phyloP scores from a whole-genome alignment of 306 rosid genomes.

The Pyrus pyrifolia region DNA sequence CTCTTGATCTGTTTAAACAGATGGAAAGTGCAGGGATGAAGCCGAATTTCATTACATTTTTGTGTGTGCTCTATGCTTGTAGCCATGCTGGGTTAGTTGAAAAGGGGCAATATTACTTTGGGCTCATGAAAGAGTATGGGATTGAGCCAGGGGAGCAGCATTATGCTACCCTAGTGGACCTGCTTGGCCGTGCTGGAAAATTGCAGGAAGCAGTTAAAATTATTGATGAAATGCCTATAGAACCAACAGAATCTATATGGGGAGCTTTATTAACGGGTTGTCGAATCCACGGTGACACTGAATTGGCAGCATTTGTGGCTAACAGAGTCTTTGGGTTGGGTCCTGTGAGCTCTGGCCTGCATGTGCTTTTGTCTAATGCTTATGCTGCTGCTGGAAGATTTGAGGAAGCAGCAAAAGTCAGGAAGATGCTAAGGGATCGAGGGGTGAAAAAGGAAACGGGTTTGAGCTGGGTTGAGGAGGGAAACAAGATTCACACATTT shows the following conservation, averaged over 20 bases:
- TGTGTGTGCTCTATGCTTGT: slow-evolving; percentile 75
- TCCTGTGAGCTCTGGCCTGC: slow-evolving; percentile 52
- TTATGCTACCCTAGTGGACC: slow-evolving; percentile 72
- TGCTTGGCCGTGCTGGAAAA: slow-evolving; percentile 84
- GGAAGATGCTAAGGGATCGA: slow-evolving; percentile 58
- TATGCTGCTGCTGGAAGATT: slow-evolving; percentile 82
- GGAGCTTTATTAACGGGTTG: slow-evolving; percentile 87
- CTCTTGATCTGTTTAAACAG: slow-evolving; percentile 50
- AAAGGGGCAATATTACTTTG: slow-evolving; percentile 47
- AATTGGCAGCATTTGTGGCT: slow-evolving; percentile 68
- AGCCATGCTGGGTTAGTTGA: slow-evolving; percentile 87
- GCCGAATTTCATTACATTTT: slow-evolving; percentile 79
- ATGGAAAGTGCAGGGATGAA: slow-evolving; percentile 54
- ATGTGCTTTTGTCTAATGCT: slow-evolving; percentile 66
- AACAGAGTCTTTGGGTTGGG: slow-evolving; percentile 52
- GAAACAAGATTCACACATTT: slow-evolving; percentile 70
- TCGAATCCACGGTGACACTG: slow-evolving; percentile 63
- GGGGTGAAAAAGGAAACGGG: slow-evolving; percentile 83
- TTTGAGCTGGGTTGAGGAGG: slow-evolving; percentile 89
- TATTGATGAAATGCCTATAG: slow-evolving; percentile 59
- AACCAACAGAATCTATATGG: slow-evolving; percentile 75
- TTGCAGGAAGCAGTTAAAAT: slow-evolving; percentile 56
- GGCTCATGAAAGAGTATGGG: slow-evolving; percentile 54
- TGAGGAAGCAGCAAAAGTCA: slow-evolving; percentile 78
- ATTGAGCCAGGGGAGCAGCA: slow-evolving; percentile 73